These are phyloP conservation scores for Basidiobolus meristosporus DNA, from an alignment of 371 early-diverging fungal genomes.

Conservation along the genomic window DNA sequence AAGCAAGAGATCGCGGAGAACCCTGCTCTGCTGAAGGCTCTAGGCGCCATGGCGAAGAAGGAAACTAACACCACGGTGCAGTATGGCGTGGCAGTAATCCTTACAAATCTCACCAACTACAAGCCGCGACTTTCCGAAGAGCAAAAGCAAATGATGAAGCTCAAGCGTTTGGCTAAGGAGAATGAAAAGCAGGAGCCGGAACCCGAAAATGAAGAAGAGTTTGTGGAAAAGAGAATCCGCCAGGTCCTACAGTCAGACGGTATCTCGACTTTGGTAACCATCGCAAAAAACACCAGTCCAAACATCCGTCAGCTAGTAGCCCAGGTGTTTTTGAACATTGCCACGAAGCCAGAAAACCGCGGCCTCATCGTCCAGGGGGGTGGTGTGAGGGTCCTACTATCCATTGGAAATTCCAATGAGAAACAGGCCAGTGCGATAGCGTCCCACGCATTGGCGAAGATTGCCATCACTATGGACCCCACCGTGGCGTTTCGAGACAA, in stretches of 20 bases:
- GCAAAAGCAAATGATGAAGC: constrained; percentile 57
- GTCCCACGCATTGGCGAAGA: constrained; percentile 72
- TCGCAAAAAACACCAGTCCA: constrained; percentile 29
- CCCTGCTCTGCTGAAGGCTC: constrained; percentile 21
- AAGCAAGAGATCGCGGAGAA: constrained; percentile 40
- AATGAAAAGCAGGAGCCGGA: constrained; percentile 11
- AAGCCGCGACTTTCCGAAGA: constrained; percentile 46
- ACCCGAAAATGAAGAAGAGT: constrained; percentile 27
- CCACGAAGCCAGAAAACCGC: constrained; percentile 44
- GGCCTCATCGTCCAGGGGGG: constrained; percentile 75
- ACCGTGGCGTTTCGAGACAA: constrained; percentile 59
- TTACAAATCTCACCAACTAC: constrained; percentile 50
- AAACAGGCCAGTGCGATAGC: constrained; percentile 15
- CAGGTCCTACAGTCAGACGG: constrained; percentile 30
- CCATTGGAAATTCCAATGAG: constrained; percentile 12
- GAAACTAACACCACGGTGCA: constrained; percentile 12
- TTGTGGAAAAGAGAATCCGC: constrained; percentile 35
- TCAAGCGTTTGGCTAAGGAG: constrained; percentile 42
- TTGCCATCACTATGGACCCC: constrained; percentile 80
- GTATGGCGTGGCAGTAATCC: constrained; percentile 50
- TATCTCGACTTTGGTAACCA: constrained; percentile 24
- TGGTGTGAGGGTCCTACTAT: constrained; percentile 36
- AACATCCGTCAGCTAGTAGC: constrained; percentile 38
- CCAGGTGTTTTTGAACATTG: constrained; percentile 41
- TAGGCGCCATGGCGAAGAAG: constrained; percentile 25